phyloP scores from a whole-genome alignment of 2,329 filamentous ascomycete species.

The Ascochyta koolunga region DNA sequence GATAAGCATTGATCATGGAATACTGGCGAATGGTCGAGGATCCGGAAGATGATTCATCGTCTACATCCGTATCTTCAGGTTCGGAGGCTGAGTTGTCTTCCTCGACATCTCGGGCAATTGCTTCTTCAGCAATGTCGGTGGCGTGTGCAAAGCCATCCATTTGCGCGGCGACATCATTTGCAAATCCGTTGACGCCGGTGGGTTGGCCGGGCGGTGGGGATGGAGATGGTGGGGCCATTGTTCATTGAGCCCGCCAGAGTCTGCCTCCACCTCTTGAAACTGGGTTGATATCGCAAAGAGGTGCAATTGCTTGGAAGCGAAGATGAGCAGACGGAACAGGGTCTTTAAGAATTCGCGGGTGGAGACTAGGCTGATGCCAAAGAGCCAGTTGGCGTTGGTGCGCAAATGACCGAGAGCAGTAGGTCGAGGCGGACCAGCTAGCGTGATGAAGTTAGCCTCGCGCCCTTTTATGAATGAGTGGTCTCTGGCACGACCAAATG shows the following conservation, averaged over 20 bases:
- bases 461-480: slow-evolving; percentile 11
- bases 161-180: slow-evolving; percentile 36
- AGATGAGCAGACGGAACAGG: background rate
- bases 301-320: background rate
- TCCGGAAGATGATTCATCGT: slow-evolving; percentile 58
- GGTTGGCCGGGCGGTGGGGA: background rate
- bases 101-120: slow-evolving; percentile 47
- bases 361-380: slow-evolving; percentile 14
- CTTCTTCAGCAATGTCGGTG: slow-evolving; percentile 45
- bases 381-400: slow-evolving; percentile 8
- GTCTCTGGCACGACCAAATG: background rate
- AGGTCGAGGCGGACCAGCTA: slow-evolving; percentile 6
- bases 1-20: slow-evolving; percentile 69
- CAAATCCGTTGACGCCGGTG: slow-evolving; percentile 19
- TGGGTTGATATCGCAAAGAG: background rate
- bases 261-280: slow-evolving; percentile 5
- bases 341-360: slow-evolving; percentile 7
- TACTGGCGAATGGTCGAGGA: slow-evolving; percentile 54
- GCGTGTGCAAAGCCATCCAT: slow-evolving; percentile 39
- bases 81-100: slow-evolving; percentile 62
- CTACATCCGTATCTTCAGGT: slow-evolving; percentile 54
- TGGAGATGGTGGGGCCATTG: slow-evolving; percentile 7
- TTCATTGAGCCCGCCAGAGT: background rate
- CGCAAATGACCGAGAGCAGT: slow-evolving; percentile 13
- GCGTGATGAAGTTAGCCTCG: slow-evolving; percentile 6